Evolutionary conservation across 306 rosid genomes (phyloP), one percentile per base, ranked within the genome.

Genomic region (Chamaecrista fasciculata): DNA sequence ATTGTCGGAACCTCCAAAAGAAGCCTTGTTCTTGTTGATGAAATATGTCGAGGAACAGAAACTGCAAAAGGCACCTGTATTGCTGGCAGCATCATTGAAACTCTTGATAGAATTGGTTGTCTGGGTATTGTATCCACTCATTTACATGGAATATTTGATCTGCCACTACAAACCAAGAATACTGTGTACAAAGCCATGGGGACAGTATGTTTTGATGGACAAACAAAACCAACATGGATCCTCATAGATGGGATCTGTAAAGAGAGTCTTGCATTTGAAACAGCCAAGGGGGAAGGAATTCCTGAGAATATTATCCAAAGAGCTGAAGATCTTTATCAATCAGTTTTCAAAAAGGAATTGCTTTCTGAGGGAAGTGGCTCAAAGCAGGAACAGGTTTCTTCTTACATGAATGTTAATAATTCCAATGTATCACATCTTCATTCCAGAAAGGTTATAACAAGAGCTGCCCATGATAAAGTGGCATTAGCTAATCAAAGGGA

Each of bases 191-290:
- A 86, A 82, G 91, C 96, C 74, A 93, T 94, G 98, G 97, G 92
- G 61, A 80, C 95, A 19, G 65, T 55, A 6, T 79, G 66, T 73
- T 66, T 83, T 33, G 84, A 86, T 46, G 96, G 97, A 72, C 80
- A 84, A 67, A 79, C 87, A 70, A 86, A 76, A 69, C 97, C 98
- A 37, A 94, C 98, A 20, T 90, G 97, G 98, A 82, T 83, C 84
- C 72, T 94, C 72, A 85, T 72, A 20, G 84, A 85, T 47, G 98
- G 98, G 56, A 74, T 86, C 36, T 94, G 98, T 66, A 86, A 84
- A 76, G 98, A 90, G 79, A 94, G 97, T 80, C 97, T 94, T 71
- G 98, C 97, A 14, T 94, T 94, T 78, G 98, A 93, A 89, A 93
- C 98, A 49, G 97, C 98, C 34, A 77, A 69, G 86, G 83, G 76